Conservation (phyloP, 176 grass and related monocot genomes). For the Oropetium thomaeum region DNA sequence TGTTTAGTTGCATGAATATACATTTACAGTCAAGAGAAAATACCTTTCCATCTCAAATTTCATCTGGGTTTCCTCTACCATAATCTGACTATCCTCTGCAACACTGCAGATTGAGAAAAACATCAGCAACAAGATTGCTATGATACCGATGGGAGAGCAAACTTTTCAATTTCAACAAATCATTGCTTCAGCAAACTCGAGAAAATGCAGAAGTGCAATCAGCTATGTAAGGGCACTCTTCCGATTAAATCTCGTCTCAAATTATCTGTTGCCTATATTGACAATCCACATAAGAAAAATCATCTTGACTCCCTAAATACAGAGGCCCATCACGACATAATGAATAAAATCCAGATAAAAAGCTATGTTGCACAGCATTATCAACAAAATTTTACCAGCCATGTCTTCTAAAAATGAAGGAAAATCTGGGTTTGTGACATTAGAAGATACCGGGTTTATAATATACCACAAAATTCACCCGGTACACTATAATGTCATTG, state of each 20-base stretch:
- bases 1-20: neutral
- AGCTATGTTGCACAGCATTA: neutral
- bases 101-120: slow-evolving; percentile 44
- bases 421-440: too few species aligned
- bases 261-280: neutral
- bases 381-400: neutral
- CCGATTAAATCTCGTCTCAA: neutral
- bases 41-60: slow-evolving; percentile 87
- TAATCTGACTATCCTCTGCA: slow-evolving; percentile 51
- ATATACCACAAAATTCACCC: too few species aligned
- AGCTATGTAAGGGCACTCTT: neutral
- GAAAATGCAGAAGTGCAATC: neutral
- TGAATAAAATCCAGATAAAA: neutral
- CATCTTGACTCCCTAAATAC: neutral
- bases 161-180: neutral
- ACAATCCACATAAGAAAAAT: neutral
- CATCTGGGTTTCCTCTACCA: slow-evolving; percentile 67
- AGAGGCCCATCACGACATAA: neutral
- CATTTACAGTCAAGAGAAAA: neutral
- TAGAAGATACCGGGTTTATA: too few species aligned
- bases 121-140: neutral
- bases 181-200: neutral
- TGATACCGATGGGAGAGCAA: neutral
- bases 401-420: neutral
- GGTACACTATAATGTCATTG: too few species aligned